These are phyloP conservation scores for Ciborinia camelliae DNA, from an alignment of 2,329 filamentous ascomycete genomes.

Conservation along the genomic window DNA sequence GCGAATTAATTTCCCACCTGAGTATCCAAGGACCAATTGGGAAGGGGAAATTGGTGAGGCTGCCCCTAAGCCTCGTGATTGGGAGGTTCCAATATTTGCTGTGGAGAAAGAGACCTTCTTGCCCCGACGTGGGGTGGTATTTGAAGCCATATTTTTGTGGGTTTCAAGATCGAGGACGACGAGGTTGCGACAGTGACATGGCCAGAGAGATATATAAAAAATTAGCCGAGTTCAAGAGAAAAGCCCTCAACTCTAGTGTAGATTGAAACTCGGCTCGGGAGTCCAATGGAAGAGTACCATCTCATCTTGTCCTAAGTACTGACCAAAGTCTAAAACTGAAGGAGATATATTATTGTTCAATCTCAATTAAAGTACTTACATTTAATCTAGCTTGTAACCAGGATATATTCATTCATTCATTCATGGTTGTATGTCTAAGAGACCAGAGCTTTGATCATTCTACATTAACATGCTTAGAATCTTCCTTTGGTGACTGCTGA, in stretches of 20 bases:
- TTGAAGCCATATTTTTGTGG: neutral
- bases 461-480: neutral
- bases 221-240: neutral
- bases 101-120: neutral
- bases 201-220: neutral
- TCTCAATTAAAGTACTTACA: neutral
- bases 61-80: neutral
- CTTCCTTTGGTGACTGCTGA: neutral
- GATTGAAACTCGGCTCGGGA: neutral
- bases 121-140: neutral
- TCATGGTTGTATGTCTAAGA: neutral
- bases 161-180: neutral
- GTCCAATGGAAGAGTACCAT: neutral
- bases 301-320: neutral
- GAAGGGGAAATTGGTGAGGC: neutral
- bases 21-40: slow-evolving; percentile 1
- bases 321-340: neutral
- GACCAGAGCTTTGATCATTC: neutral
- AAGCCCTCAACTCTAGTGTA: neutral
- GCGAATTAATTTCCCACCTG: neutral
- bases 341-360: neutral
- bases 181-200: neutral
- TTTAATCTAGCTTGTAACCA: neutral
- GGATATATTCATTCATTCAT: neutral
- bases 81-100: neutral